Evolutionary conservation across 2,329 filamentous ascomycete species (phyloP).

Genomic region (Talaromyces verruculosus): DNA sequence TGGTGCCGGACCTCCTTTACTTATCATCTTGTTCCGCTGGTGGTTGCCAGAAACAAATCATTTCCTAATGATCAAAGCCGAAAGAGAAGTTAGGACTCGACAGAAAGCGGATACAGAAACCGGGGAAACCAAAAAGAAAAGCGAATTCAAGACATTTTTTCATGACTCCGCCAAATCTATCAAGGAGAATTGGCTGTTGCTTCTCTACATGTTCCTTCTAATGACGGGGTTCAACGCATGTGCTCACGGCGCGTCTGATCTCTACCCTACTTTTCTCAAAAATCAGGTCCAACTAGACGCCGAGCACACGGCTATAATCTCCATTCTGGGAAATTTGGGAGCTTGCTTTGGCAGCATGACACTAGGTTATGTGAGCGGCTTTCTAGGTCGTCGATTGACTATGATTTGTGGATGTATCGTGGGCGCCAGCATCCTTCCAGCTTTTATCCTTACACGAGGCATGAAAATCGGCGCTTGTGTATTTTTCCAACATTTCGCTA

Average conservation of each 20-base stretch:
- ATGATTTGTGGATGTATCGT: slow-evolving; percentile 37
- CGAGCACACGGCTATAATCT: slow-evolving; percentile 36
- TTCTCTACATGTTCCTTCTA: slow-evolving; percentile 39
- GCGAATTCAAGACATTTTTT: slow-evolving; percentile 23
- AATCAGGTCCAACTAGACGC: slow-evolving; percentile 34
- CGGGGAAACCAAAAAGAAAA: slow-evolving; percentile 9
- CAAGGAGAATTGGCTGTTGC: slow-evolving; percentile 35
- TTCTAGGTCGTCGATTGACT: slow-evolving; percentile 38
- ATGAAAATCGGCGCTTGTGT: slow-evolving; percentile 35
- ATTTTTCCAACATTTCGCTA: slow-evolving; percentile 43
- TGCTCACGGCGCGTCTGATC: slow-evolving; percentile 40
- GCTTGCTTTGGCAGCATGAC: slow-evolving; percentile 36
- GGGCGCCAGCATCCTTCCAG: slow-evolving; percentile 37
- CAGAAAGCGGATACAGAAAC: background rate
- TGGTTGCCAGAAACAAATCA: slow-evolving; percentile 72
- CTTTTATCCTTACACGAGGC: slow-evolving; percentile 34
- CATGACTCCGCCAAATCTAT: slow-evolving; percentile 27
- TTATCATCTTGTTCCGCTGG: slow-evolving; percentile 67
- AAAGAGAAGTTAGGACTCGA: slow-evolving; percentile 24
- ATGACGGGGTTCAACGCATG: slow-evolving; percentile 40
- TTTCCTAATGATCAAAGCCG: slow-evolving; percentile 48
- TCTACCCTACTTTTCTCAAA: slow-evolving; percentile 45
- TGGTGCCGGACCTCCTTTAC: slow-evolving; percentile 36
- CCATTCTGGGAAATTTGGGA: slow-evolving; percentile 37
- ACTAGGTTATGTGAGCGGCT: slow-evolving; percentile 38